Base-by-base conservation (phyloP, 768 basidiomycete species). In the Serendipita indica region DNA sequence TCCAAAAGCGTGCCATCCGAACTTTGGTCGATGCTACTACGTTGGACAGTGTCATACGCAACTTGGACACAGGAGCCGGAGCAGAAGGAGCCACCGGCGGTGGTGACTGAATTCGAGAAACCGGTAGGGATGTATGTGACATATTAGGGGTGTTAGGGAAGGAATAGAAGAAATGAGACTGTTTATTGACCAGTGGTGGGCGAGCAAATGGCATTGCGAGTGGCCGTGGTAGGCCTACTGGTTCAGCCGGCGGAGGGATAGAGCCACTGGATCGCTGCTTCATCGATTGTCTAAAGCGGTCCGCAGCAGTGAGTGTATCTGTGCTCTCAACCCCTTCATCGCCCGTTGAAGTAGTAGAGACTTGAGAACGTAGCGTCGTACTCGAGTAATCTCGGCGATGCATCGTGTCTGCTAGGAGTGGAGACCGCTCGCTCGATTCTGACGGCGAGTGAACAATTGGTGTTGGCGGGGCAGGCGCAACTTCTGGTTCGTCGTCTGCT, bases 141-240 rank as follows among this genome's bases (percentile, higher is more conserved):
- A 54, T 25, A 7, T 20, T 16, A 16, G 73, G 74, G 18, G 80
- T 77, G 64, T 82, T 83, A 2, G 83, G 83, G 66, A 82, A 84
- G 3, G 82, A 82, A 61, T 78, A 79, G 69, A 80, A 83, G 63
- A 80, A 75, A n/a, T 69, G 70, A 16, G 73, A 73, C 16, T 69
- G 69, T 18, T 61, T 62, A 30, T 62, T 43, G 22, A 32, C 32
- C 32, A 57, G 22, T 14, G 61, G 61, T 10, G 34, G 60, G 14
- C 49, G 49, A 20, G 30, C 30, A 1, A 28, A 28, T n/a, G 22
- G 49, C n/a, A 22, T 54, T n/a, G 20, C 22, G 10, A 32, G n/a
- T 10, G 10, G 16, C 10, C 16, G 49, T 20, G 22, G 22, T 22
- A 54, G 49, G 16, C 49, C 30, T 20, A 27, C 10, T 12, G 49